Percentiles rank a stretch among this genome's conserved stretches.
Conservation (phyloP, 2,329 filamentous ascomycete species). For the Amylocarpus encephaloides region DNA sequence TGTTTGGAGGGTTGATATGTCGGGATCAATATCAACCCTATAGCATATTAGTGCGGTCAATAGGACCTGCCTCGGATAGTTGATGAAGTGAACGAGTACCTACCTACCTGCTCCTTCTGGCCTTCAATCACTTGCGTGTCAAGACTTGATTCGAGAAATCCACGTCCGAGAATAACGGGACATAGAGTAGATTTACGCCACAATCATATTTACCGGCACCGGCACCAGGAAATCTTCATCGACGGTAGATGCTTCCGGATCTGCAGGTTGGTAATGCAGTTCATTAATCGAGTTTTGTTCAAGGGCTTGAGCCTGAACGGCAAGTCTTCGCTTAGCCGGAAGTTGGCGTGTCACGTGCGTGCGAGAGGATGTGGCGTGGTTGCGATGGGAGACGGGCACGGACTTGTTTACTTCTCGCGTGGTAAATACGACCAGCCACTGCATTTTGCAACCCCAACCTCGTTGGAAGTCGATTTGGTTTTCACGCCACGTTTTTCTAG, state of each 20-base stretch:
- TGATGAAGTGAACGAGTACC: background rate
- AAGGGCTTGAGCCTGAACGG: too few species aligned
- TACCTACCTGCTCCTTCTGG: background rate
- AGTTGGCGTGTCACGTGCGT: background rate
- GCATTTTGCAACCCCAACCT: constrained; percentile 4
- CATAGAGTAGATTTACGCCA: too few species aligned
- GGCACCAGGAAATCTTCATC: too few species aligned
- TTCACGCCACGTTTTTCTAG: too few species aligned
- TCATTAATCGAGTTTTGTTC: too few species aligned
- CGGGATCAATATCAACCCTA: background rate
- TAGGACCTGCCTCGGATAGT: constrained; percentile 4
- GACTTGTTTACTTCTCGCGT: background rate
- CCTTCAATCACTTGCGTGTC: background rate
- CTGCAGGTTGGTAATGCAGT: too few species aligned
- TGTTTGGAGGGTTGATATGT: background rate
- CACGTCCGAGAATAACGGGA: too few species aligned
- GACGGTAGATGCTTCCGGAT: too few species aligned
- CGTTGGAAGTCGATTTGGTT: background rate
- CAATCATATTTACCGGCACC: too few species aligned
- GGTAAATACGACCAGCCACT: constrained; percentile 2
- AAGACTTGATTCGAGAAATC: background rate
- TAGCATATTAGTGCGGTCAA: constrained; percentile 3
- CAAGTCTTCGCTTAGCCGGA: too few species aligned
- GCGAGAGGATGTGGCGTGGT: background rate
- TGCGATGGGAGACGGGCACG: background rate